Base-by-base conservation (phyloP, 2,329 filamentous ascomycete species). In the Harringtonia aguacate region DNA sequence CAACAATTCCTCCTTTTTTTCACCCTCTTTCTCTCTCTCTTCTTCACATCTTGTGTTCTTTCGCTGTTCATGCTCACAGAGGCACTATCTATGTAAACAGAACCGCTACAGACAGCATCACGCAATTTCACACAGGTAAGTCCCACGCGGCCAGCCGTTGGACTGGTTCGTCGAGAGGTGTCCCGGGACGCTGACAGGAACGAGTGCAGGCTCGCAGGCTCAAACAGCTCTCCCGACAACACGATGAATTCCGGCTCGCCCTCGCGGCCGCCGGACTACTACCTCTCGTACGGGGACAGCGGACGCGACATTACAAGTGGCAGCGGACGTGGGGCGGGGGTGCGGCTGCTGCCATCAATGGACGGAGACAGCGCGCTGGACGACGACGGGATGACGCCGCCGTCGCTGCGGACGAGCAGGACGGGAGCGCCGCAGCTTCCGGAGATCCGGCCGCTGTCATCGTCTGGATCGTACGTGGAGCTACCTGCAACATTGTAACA, bases 341-440 rank as follows among this genome's bases (percentile, higher is more conserved):
- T 81, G 44, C 70, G 78, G 54, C 63, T 82, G 53, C 63, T 82
- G 62, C 81, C 77, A 42, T 79, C 75, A 8, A 68, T 77, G 58
- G 77, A 81, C 55, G 76, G 41, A 8, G 30, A 35, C 24, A 38
- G 41, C 43, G 33, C 36, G 31, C 17, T 18, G 15, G 44, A 44
- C 38, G 46, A 48, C 44, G 50, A 48, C 20, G 31, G 24, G 38
- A 20, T 43, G 33, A 39, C 46, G 17, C 49, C 39, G 22, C 44
- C 46, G 1, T 46, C 45, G 13, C 20, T 44, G 13, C 46, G 24
- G 36, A 36, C 29, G 38, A 15, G 14, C n/a, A 21, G 21, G 3
- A 12, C n/a, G 21, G 22, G 4, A 21, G 5, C 48, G 15, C 44
- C 48, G n/a, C 44, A 45, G 42, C 41, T 43, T 8, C 41, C 36